Conservation (phyloP, 768 basidiomycete species). For the Tylopilus intermedius region DNA sequence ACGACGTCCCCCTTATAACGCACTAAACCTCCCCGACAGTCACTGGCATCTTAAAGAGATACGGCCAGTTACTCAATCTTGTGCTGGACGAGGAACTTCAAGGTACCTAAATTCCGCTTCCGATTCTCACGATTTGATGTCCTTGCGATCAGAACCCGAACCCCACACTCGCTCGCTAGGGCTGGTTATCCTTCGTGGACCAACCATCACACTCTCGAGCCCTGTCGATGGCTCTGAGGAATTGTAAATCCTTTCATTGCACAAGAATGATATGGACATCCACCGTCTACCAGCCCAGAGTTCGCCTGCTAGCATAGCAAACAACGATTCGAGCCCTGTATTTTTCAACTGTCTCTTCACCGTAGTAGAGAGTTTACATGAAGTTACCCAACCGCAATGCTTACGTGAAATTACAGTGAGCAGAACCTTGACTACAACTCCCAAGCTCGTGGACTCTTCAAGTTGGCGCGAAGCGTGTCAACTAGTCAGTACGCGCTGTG, state of each 20-base stretch:
- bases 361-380: conserved; percentile 10
- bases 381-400: neutral
- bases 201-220: conserved; percentile 81
- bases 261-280: conserved; percentile 44
- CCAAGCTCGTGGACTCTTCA: neutral
- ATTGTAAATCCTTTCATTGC: conserved; percentile 80
- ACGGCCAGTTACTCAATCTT: conserved; percentile 92
- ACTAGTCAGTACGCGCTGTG: neutral
- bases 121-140: conserved; percentile 13
- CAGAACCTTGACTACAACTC: neutral
- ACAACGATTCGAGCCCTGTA: too few species aligned
- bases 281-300: neutral
- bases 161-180: conserved; percentile 66
- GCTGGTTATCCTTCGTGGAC: conserved; percentile 81
- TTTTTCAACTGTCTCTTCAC: neutral
- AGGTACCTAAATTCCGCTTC: conserved; percentile 39
- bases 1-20: neutral
- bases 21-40: conserved; percentile 43
- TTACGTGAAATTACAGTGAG: conserved; percentile 12
- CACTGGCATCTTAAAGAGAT: conserved; percentile 85
- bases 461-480: neutral
- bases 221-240: conserved; percentile 93
- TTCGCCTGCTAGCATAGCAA: neutral
- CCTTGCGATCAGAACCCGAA: conserved; percentile 48
- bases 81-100: conserved; percentile 88